phyloP scores from a whole-genome alignment of 495 filamentous ascomycete genomes.

The Penicillium bovifimosum region DNA sequence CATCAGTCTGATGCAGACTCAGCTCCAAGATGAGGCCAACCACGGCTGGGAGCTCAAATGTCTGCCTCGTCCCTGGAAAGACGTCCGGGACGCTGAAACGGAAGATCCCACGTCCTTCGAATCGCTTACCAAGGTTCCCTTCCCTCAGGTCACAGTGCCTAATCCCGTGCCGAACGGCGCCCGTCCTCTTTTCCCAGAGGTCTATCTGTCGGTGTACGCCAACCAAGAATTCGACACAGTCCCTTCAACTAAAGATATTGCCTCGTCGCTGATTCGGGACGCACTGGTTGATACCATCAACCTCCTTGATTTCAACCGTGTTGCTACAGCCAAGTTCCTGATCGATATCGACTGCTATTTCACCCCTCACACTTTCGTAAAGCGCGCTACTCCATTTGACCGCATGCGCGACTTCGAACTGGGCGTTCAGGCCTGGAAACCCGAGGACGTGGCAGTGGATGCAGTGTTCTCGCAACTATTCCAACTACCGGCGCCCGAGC shows the following conservation, averaged over 20 bases:
- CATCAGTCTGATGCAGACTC: conserved; percentile 78
- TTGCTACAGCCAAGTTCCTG: conserved; percentile 76
- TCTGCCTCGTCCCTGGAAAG: conserved; percentile 79
- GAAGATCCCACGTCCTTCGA: conserved; percentile 43
- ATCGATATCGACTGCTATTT: conserved; percentile 97
- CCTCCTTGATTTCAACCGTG: conserved; percentile 86
- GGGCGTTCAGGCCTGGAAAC: conserved; percentile 84
- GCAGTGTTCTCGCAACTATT: conserved; percentile 94
- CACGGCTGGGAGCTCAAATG: conserved; percentile 70
- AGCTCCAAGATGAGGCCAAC: conserved; percentile 66
- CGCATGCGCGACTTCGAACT: conserved; percentile 63
- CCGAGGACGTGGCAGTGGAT: conserved; percentile 95
- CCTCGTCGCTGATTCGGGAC: conserved; percentile 78
- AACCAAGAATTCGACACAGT: conserved; percentile 90
- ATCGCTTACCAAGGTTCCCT: conserved; percentile 60
- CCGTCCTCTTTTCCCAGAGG: conserved; percentile 78
- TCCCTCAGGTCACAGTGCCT: conserved; percentile 71
- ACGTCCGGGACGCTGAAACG: conserved; percentile 39
- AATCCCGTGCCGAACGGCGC: conserved; percentile 66
- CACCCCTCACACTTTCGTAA: conserved; percentile 78
- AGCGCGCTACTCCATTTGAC: conserved; percentile 87
- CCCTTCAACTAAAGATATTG: conserved; percentile 65
- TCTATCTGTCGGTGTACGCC: conserved; percentile 88
- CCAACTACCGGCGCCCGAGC: conserved; percentile 78
- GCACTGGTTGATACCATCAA: conserved; percentile 90